Evolutionary conservation across 768 basidiomycete genomes (phyloP).

Genomic region (Termitomyces sp.): DNA sequence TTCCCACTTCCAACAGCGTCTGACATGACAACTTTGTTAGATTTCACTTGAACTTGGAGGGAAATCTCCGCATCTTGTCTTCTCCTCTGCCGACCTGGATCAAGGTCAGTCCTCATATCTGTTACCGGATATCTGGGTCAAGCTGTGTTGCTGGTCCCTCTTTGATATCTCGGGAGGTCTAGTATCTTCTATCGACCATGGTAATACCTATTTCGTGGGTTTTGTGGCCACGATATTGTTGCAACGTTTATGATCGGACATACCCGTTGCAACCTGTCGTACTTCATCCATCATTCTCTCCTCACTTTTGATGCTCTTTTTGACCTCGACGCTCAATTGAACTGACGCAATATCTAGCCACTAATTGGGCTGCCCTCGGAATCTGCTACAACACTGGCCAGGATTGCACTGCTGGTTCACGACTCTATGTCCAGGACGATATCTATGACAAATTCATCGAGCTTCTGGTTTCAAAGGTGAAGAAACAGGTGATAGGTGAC

Average conservation of each 20-base stretch:
- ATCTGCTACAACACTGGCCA: constrained; percentile 90
- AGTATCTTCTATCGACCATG: background rate
- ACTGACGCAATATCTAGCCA: constrained; percentile 40
- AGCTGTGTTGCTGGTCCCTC: background rate
- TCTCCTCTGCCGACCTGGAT: constrained; percentile 88
- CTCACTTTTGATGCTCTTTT: background rate
- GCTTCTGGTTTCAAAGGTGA: constrained; percentile 61
- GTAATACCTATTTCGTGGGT: background rate
- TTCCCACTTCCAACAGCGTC: background rate
- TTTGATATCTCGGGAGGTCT: background rate
- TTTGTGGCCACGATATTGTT: background rate
- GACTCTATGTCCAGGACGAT: constrained; percentile 83
- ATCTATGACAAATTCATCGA: constrained; percentile 83
- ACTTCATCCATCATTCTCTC: no score
- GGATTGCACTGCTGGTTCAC: constrained; percentile 90
- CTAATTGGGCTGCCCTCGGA: constrained; percentile 82
- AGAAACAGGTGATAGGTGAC: constrained; percentile 71
- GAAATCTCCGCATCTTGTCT: constrained; percentile 87
- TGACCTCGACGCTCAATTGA: background rate
- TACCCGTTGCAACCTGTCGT: background rate
- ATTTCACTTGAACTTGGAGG: constrained; percentile 93
- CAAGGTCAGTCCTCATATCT: constrained; percentile 47
- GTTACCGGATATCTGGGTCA: background rate
- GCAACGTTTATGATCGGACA: background rate
- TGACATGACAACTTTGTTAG: constrained; percentile 28